Base-by-base conservation (phyloP, 805 yeast species). In the Saturnispora sekii region DNA sequence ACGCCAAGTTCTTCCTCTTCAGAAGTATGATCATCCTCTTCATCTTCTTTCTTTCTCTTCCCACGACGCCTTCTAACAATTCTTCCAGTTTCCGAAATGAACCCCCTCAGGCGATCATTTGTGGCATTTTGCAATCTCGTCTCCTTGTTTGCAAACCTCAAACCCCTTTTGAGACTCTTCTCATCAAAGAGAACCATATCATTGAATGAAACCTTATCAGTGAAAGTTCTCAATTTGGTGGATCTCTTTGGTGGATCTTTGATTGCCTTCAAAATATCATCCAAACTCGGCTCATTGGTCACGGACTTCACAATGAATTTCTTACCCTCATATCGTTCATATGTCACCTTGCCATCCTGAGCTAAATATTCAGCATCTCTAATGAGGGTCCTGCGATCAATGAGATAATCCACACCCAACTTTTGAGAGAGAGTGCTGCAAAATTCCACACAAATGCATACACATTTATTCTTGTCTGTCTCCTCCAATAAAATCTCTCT, bases 361-460 rank as follows among this genome's bases (percentile, higher is more conserved):
- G 59, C 60, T 28, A 77, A 59, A 4, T 53, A 46, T 1, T 52
- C 50, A 0, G 74, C 62, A 50, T 76, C 81, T 5, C 71, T 67
- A 6, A 57, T 53, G 10, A 75, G 53, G 0, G 89, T 82, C 43
- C 69, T 71, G 31, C 74, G 69, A 51, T 82, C 89, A 14, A 78
- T 65, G 1, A 36, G 33, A 32, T 61, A 56, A 28, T 59, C 59
- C 11, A 73, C 65, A 0, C 70, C 70, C 50, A 73, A 50, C 14
- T 49, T 52, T 3, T 63, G 66, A n/a, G 76, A 67, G 1, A 79
- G 51, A 5, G 54, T 58, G 9, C 62, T 65, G 33, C 65, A 55
- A 32, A 79, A 62, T 9, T 57, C 61, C 12, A 52, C 55, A n/a
- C 74, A 71, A 1, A 73, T 63, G 26, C 66, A 65, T 5, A 68